Evolutionary conservation across 441 rosid genomes (phyloP).

Genomic region (Erodium trifolium): DNA sequence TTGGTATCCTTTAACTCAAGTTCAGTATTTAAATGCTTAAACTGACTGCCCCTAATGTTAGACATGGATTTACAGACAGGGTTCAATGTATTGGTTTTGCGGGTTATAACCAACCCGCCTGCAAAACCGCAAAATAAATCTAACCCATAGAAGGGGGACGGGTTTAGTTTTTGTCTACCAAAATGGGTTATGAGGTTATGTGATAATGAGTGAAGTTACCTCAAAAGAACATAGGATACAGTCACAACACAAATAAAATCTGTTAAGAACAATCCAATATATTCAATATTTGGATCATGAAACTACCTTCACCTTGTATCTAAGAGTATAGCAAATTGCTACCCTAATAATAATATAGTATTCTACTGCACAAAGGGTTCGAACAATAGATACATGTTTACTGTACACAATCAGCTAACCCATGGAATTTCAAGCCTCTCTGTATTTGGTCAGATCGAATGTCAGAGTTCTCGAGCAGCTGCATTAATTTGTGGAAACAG

Average conservation of each 20-base stretch:
- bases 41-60: too few relatives aligned
- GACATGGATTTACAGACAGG: too few relatives aligned
- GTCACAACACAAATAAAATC: background rate
- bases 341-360: background rate
- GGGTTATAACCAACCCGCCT: too few relatives aligned
- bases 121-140: too few relatives aligned
- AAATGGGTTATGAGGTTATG: too few relatives aligned
- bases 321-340: background rate
- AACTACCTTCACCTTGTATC: background rate
- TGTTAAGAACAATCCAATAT: background rate
- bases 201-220: background rate
- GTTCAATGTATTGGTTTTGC: too few relatives aligned
- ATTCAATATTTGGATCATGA: too few relatives aligned
- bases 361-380: conserved; percentile 3
- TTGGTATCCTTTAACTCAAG: too few relatives aligned
- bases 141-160: too few relatives aligned
- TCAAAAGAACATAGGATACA: too few relatives aligned
- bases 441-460: conserved; percentile 69
- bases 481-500: conserved; percentile 20
- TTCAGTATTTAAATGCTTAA: too few relatives aligned
- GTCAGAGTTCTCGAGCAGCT: conserved; percentile 96
- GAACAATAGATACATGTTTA: conserved; percentile 18
- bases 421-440: conserved; percentile 35
- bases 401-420: conserved; percentile 8
- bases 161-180: too few relatives aligned